Conservation (phyloP, 1,139 yeast species). For the Sugiyamaella xylanicola region DNA sequence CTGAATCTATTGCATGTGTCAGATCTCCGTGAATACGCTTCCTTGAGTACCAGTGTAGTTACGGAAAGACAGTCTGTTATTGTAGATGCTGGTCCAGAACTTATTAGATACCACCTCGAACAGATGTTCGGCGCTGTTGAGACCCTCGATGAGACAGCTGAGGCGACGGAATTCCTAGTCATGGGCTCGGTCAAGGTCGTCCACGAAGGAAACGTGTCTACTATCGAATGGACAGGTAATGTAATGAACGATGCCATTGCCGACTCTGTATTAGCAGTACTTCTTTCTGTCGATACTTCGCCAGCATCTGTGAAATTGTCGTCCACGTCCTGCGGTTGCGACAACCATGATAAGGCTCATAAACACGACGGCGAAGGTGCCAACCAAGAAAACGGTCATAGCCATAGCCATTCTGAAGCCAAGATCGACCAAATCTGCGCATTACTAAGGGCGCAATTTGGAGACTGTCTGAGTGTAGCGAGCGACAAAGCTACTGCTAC, state of each 20-base stretch:
- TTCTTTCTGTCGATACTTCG: constrained; percentile 88
- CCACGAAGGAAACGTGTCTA: constrained; percentile 39
- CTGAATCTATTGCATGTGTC: constrained; percentile 77
- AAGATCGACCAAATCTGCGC: constrained; percentile 65
- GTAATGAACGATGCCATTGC: constrained; percentile 91
- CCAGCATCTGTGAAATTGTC: constrained; percentile 93
- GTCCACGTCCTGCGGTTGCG: constrained; percentile 53
- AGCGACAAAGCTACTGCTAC: constrained; percentile 53
- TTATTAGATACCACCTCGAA: constrained; percentile 84
- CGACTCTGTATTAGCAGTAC: constrained; percentile 86
- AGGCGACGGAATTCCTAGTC: constrained; percentile 47
- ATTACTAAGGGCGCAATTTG: constrained; percentile 82
- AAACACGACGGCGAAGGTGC: constrained; percentile 14
- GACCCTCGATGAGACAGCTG: constrained; percentile 57
- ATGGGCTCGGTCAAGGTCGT: constrained; percentile 50
- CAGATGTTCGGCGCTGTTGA: constrained; percentile 94
- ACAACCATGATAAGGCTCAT: constrained; percentile 26
- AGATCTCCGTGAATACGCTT: constrained; percentile 88
- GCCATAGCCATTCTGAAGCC: constrained; percentile 44
- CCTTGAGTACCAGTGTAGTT: constrained; percentile 80
- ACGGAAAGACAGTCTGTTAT: constrained; percentile 77
- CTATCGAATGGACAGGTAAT: constrained; percentile 91
- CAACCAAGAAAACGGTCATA: constrained; percentile 19
- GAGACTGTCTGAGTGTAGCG: constrained; percentile 60
- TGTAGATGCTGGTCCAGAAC: constrained; percentile 77